Evolutionary conservation across 306 rosid species (phyloP), one percentile per base, ranked within the genome.

Genomic region (Sophora flavescens): DNA sequence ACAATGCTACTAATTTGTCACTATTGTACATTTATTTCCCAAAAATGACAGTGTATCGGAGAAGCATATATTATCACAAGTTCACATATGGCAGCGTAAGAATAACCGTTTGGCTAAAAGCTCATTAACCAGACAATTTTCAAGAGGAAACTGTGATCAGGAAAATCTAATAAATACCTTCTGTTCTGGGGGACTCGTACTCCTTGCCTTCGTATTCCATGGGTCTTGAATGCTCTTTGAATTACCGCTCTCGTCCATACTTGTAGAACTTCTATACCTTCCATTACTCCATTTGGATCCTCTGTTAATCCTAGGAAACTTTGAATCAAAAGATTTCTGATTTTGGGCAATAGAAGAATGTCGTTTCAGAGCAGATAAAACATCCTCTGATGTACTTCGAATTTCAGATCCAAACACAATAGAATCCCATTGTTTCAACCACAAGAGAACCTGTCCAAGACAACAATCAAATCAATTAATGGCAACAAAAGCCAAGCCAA

Each of bases 361-460:
- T 52, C 95, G 85, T 84, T 87, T 92, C 87, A 95, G 83, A 56
- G 97, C 89, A 82, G 93, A 88, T 81, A 95, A 82, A 78, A 95
- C 96, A 32, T 95, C 96, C 30, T 86, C 93, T 59, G 97, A 82
- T 32, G 97, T 95, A 73, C 84, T 90, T 80, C 93, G 90, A 78
- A 95, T 88, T 78, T 88, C 93, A 78, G 96, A 90, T 78, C 97
- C 96, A 88, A 87, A 95, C 59, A 95, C 98, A 64, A 76, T 58
- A 64, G 97, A 86, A 78, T 95, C 98, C 98, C 97, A 95, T 60
- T 89, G 97, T 84, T 95, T 95, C 71, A 92, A 82, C 98, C 98
- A 95, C 26, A 95, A 65, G 35, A 92, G 98, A 59, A 95, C 97
- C 98, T 95, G 86, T 61, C 54, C 64, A 32, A 60, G 68, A 72